Percentiles rank a stretch among this genome's conserved stretches.
These are phyloP conservation scores for Gentiana dahurica DNA, from an alignment of 257 asterid genomes.

Conservation along the genomic window DNA sequence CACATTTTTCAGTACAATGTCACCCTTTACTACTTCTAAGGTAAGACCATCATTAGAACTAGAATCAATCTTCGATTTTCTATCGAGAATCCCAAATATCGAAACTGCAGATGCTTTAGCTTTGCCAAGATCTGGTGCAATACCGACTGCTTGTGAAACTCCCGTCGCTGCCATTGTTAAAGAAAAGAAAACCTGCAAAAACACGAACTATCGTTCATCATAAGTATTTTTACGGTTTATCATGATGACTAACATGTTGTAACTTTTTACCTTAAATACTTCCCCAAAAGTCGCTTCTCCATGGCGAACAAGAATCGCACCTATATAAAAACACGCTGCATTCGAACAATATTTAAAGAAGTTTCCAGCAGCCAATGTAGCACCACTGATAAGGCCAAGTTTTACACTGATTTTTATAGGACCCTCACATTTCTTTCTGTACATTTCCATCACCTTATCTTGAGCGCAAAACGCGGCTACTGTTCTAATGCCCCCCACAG, in stretches of 20 bases:
- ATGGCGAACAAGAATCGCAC: slow-evolving; percentile 43
- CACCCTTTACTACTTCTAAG: slow-evolving; percentile 35
- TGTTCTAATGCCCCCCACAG: slow-evolving; percentile 74
- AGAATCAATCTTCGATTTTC: slow-evolving; percentile 55
- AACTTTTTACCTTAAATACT: slow-evolving; percentile 43
- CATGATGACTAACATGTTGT: background rate
- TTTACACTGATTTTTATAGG: slow-evolving; percentile 50
- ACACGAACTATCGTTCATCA: no score
- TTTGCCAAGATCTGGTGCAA: slow-evolving; percentile 58
- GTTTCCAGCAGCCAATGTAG: slow-evolving; percentile 42
- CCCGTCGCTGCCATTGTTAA: slow-evolving; percentile 65
- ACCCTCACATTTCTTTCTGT: slow-evolving; percentile 48
- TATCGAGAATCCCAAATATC: slow-evolving; percentile 56
- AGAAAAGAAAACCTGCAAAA: slow-evolving; percentile 63
- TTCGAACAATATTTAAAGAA: slow-evolving; percentile 37
- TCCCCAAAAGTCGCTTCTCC: slow-evolving; percentile 49
- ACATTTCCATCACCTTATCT: slow-evolving; percentile 55
- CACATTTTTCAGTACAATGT: slow-evolving; percentile 45
- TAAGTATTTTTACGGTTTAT: background rate
- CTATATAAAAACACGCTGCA: slow-evolving; percentile 68
- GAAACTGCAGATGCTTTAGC: slow-evolving; percentile 56
- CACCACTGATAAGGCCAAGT: slow-evolving; percentile 58
- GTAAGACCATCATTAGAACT: slow-evolving; percentile 45
- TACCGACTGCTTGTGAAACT: slow-evolving; percentile 51
- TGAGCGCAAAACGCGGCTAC: slow-evolving; percentile 81